phyloP scores from a whole-genome alignment of 2,329 filamentous ascomycete species.

The Berkeleyomyces rouxiae region DNA sequence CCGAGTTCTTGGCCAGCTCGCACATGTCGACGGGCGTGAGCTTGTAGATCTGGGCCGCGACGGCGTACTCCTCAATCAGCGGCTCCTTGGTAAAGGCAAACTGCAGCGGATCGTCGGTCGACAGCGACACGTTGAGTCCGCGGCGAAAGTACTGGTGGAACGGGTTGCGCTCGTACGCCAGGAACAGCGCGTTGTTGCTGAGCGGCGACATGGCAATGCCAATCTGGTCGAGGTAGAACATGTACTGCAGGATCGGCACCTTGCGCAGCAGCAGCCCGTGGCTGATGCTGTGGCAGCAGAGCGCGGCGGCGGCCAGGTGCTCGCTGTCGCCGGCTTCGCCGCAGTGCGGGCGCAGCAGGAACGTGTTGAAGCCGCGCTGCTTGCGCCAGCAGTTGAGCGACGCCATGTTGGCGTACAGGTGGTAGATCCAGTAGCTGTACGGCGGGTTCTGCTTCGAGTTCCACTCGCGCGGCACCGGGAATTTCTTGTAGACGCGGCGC shows the following conservation, averaged over 20 bases:
- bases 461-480: constrained; percentile 80
- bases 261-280: constrained; percentile 87
- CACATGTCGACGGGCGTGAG: constrained; percentile 96
- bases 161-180: constrained; percentile 92
- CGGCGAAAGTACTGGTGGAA: constrained; percentile 92
- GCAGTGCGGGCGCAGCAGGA: constrained; percentile 81
- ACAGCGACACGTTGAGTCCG: constrained; percentile 86
- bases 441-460: constrained; percentile 87
- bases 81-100: constrained; percentile 98
- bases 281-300: constrained; percentile 93
- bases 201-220: constrained; percentile 98
- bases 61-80: constrained; percentile 92
- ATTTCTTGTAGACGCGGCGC: constrained; percentile 86
- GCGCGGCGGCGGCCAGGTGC: constrained; percentile 76
- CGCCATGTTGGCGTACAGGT: constrained; percentile 82
- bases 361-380: constrained; percentile 86
- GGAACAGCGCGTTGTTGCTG: constrained; percentile 91
- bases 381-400: constrained; percentile 87
- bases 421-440: constrained; percentile 99
- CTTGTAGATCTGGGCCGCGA: constrained; percentile 97
- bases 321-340: constrained; percentile 95
- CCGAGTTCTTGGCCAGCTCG: constrained; percentile 89
- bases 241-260: constrained; percentile 84
- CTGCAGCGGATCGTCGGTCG: constrained; percentile 90
- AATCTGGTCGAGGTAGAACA: constrained; percentile 96